Base-by-base conservation (phyloP, 169 alveolate genomes). In the Plasmodium knowlesi region DNA sequence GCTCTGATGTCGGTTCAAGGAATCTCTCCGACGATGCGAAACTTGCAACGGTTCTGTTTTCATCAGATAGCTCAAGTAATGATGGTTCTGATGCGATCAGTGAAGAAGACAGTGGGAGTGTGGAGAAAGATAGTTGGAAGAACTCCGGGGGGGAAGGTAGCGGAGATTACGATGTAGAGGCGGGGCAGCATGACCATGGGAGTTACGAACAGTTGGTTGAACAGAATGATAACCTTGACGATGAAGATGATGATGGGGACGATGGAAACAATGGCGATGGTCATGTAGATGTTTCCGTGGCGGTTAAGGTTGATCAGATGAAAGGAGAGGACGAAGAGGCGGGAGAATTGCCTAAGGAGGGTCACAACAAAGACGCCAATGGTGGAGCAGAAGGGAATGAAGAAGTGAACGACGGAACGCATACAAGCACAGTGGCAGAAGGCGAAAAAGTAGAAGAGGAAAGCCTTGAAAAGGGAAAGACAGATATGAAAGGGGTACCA, bases 1-100 rank as follows among this genome's bases (percentile, higher is more conserved):
- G n/a, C 3, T 84, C 92, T 25, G 86, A 85, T 34, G 61, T n/a
- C 6, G 93, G 80, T 34, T 72, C 88, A 57, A 72, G 83, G 12
- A 25, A 50, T 12, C 34, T 19, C 22, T 78, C 83, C 16, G 84
- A 88, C 34, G 83, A 79, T 71, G 73, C 12, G 25, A 74, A 88
- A 22, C 53, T 88, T 19, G 73, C 70, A 2, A 79, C 89, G 30
- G 72, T 88, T 37, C 53, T 88, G 43, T 88, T 88, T 32, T 88
- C 94, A 34, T 88, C 89, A 22, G 16, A 12, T 57, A 16, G 80
- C 25, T 88, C 94, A 1, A 46, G 84, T 84, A 53, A 74, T 72
- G 78, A 84, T 19, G 16, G 12, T 0, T 72, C 92, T 3, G 79
- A 84, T 14, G 83, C 30, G 46, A 16, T 34, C 22, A 74, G 83